Conservation (phyloP, 208 protist species). For the Acanthamoeba rhysodes region DNA sequence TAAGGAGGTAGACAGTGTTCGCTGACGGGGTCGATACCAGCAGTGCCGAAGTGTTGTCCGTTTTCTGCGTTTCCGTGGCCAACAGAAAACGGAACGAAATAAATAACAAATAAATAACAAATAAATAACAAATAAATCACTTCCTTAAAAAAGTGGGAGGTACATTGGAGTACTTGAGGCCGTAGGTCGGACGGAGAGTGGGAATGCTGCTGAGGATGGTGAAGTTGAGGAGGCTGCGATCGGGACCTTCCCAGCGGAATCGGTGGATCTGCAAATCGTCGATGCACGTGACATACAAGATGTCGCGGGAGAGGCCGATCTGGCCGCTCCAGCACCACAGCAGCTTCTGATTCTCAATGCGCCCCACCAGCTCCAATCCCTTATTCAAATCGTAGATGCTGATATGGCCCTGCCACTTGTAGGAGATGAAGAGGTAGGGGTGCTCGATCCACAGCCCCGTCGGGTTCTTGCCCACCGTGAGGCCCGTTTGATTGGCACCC, state of each 20-base stretch:
- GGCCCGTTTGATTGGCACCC: conserved; percentile 7
- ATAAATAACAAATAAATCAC: background rate
- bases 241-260: background rate
- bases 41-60: background rate
- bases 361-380: background rate
- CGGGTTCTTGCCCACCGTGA: conserved; percentile 31
- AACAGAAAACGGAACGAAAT: background rate
- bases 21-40: background rate
- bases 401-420: conserved; percentile 32
- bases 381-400: background rate
- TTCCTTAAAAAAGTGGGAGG: background rate
- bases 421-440: conserved; percentile 42
- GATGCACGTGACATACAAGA: conserved; percentile 24
- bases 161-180: conserved; percentile 37
- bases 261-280: conserved; percentile 17
- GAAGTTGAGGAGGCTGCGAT: conserved; percentile 28
- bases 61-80: background rate
- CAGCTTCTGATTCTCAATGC: background rate
- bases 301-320: background rate
- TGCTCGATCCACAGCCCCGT: conserved; percentile 35
- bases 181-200: conserved; percentile 4
- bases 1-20: conserved; percentile 10
- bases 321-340: conserved; percentile 41
- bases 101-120: background rate
- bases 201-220: background rate